These are phyloP conservation scores for Cladobotryum mycophilum DNA, from an alignment of 2,329 filamentous ascomycete genomes.

Conservation along the genomic window DNA sequence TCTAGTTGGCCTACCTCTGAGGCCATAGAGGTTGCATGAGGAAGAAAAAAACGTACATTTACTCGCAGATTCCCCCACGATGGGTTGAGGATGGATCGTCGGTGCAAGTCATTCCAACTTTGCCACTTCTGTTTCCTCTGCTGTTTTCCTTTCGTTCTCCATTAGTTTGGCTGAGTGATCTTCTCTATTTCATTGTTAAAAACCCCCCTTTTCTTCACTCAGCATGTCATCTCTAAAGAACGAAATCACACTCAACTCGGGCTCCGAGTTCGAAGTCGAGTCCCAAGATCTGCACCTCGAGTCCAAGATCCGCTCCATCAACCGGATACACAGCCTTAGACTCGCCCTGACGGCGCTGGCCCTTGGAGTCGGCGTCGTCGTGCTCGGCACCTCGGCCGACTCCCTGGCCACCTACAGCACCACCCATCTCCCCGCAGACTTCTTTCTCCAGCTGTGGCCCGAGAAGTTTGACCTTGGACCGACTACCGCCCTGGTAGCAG, in stretches of 20 bases:
- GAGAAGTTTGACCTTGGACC: conserved; percentile 50
- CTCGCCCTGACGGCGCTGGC: conserved; percentile 44
- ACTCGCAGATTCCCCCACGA: too few species aligned
- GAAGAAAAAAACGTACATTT: too few species aligned
- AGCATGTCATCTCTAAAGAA: conserved; percentile 31
- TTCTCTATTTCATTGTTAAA: too few species aligned
- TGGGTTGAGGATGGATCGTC: too few species aligned
- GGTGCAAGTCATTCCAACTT: background rate
- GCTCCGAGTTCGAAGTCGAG: conserved; percentile 46
- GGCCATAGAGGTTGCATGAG: too few species aligned
- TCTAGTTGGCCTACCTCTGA: too few species aligned
- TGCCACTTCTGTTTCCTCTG: background rate
- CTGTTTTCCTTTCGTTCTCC: background rate
- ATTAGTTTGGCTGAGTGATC: background rate
- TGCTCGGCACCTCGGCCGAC: conserved; percentile 50
- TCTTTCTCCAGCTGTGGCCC: conserved; percentile 52
- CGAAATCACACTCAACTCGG: conserved; percentile 23
- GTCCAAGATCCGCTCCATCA: conserved; percentile 33
- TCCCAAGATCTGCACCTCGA: conserved; percentile 29
- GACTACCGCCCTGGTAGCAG: conserved; percentile 47
- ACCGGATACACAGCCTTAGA: conserved; percentile 38
- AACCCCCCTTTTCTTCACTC: background rate
- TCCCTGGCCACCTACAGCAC: conserved; percentile 48
- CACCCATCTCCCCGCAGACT: conserved; percentile 43
- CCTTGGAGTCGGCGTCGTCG: conserved; percentile 44